phyloP scores from a whole-genome alignment of 2,329 filamentous ascomycete species.

The Lasiodiplodia sp. region DNA sequence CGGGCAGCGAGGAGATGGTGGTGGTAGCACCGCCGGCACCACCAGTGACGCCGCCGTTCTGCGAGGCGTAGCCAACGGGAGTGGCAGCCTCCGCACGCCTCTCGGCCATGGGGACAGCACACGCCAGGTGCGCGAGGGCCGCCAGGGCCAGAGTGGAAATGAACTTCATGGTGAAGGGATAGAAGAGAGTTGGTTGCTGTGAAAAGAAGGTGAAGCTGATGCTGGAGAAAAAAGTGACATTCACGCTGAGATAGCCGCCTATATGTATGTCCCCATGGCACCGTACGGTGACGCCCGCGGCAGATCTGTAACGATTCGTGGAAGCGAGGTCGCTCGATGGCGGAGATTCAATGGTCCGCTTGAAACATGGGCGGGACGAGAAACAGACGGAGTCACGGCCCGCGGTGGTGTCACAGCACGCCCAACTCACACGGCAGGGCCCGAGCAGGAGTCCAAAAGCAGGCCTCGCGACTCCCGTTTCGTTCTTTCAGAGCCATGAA shows the following conservation, averaged over 20 bases:
- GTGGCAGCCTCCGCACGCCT: constrained; percentile 35
- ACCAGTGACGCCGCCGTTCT: constrained; percentile 62
- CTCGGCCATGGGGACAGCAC: constrained; percentile 24
- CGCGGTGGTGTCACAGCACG: background rate
- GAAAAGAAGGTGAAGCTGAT: constrained; percentile 24
- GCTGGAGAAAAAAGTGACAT: constrained; percentile 10
- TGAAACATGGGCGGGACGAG: constrained; percentile 13
- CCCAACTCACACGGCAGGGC: constrained; percentile 5
- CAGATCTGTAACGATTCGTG: constrained; percentile 22
- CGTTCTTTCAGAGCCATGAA: background rate
- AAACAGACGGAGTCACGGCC: constrained; percentile 21
- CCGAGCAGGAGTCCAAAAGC: constrained; percentile 4
- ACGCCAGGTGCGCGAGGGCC: constrained; percentile 24
- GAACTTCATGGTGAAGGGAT: constrained; percentile 21
- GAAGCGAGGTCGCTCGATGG: background rate
- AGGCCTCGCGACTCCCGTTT: constrained; percentile 10
- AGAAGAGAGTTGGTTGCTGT: background rate
- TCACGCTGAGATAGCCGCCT: constrained; percentile 5
- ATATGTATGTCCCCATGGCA: background rate
- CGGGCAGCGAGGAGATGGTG: constrained; percentile 60
- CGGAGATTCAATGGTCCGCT: constrained; percentile 3
- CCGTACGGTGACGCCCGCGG: background rate
- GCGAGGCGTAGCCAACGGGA: constrained; percentile 54
- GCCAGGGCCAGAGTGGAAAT: constrained; percentile 22
- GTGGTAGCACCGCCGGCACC: constrained; percentile 63